Evolutionary conservation across 2,329 filamentous ascomycete species (phyloP), one percentile per base, ranked within the genome.

Genomic region (Zelopaecilomyces penicillatus): DNA sequence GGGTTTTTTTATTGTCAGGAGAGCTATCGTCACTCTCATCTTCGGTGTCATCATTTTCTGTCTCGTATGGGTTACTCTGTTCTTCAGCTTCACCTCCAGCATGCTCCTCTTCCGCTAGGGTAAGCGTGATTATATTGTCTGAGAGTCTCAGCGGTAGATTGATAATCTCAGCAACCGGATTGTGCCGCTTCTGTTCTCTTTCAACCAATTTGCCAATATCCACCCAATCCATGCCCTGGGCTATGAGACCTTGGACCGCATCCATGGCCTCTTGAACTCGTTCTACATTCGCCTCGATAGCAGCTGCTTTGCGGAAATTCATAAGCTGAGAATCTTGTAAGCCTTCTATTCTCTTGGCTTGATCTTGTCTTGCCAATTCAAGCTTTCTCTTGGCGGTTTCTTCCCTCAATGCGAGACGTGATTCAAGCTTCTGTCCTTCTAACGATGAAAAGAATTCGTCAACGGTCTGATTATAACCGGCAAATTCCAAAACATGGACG

Each of bases 381-480:
- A 98, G 73, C 62, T 94, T 95, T 57, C 80, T 80, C 65, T 83
- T 86, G 3, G 93, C 93, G 4, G 76, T 74, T 19, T 84, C 80
- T 63, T 98, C 89, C 40, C 84, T 80, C 62, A 97, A 91, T 4
- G 80, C 80, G 4, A 97, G 68, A 43, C 82, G 78, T 1, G 87
- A 94, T 62, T 95, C 85, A 1, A 97, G 73, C 60, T 87, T 95
- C 61, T 96, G 91, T 0, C 90, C 88, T 65, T 98, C 93, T 28
- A 97, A 79, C 0, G 91, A 97, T 0, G 93, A 97, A 63, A 95
- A 97, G 68, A 96, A 98, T 54, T 95, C 87, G 59, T 98, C 93
- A 0, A 95, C 89, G 0, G 89, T 93, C 58, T 85, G 85, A 63
- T 96, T 96, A 70, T 94, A 97, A 7, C 82, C 85, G 5, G 87